These are phyloP conservation scores for Pascua guehoae DNA, from an alignment of 1,284 basidiomycete genomes.

Conservation along the genomic window DNA sequence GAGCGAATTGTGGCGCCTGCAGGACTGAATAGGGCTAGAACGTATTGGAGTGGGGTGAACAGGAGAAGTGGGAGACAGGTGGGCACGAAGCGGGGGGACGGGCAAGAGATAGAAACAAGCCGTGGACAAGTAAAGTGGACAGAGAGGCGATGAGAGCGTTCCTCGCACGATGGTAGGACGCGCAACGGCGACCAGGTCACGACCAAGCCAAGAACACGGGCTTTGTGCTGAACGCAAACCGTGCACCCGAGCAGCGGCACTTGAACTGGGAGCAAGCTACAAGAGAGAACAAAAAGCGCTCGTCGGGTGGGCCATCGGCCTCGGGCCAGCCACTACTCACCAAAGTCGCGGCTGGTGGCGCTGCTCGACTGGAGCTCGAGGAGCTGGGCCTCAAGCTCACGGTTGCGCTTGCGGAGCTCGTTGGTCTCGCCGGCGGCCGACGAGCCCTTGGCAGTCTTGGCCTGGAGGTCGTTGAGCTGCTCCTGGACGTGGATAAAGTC, in stretches of 20 bases:
- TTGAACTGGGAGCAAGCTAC: not conserved
- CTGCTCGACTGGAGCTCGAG: slow-evolving; percentile 55
- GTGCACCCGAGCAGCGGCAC: not conserved
- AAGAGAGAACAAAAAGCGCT: not conserved
- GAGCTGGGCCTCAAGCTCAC: slow-evolving; percentile 62
- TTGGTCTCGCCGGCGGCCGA: slow-evolving; percentile 42
- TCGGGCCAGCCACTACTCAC: slow-evolving; percentile 56
- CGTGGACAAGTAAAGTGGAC: not conserved
- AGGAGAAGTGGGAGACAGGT: too few relatives aligned
- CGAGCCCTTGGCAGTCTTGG: slow-evolving; percentile 54
- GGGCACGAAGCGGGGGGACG: too few relatives aligned
- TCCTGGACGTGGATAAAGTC: slow-evolving; percentile 89
- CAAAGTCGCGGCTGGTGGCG: slow-evolving; percentile 60
- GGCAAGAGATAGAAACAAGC: too few relatives aligned
- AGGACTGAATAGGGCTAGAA: too few relatives aligned
- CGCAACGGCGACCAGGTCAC: too few relatives aligned
- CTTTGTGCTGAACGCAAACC: too few relatives aligned
- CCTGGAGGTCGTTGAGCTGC: slow-evolving; percentile 76
- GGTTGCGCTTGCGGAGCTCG: slow-evolving; percentile 61
- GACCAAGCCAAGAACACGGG: too few relatives aligned
- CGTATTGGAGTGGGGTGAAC: too few relatives aligned
- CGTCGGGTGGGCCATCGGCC: too few relatives aligned
- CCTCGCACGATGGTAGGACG: too few relatives aligned
- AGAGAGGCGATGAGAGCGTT: slow-evolving; percentile 1
- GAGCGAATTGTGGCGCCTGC: too few relatives aligned